A percentile compares a stretch with the other conserved stretches of the same genome.
phyloP scores from a whole-genome alignment of 2,329 filamentous ascomycete species.

The Trichoderma sp. region DNA sequence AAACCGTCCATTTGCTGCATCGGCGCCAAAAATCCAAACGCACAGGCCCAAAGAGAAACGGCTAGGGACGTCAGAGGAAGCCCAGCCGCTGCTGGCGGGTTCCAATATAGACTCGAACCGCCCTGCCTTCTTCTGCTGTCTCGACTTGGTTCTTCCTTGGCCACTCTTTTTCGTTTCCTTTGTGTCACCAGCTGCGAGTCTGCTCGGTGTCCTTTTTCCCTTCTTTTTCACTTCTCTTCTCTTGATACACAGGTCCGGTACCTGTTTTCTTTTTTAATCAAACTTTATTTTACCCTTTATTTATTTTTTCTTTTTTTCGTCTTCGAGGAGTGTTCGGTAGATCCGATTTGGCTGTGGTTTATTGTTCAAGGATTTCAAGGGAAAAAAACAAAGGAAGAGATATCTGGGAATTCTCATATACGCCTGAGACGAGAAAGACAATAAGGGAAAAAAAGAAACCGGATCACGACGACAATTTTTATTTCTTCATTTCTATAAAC shows the following conservation, averaged over 20 bases:
- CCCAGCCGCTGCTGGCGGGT: slow-evolving; percentile 18
- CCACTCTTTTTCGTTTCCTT: slow-evolving; percentile 12
- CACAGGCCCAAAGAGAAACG: background rate
- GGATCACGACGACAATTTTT: background rate
- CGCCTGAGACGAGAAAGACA: background rate
- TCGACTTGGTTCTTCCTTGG: slow-evolving; percentile 12
- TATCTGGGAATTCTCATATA: background rate
- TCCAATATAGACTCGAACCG: slow-evolving; percentile 18
- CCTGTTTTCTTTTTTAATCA: slow-evolving; percentile 38
- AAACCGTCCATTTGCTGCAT: slow-evolving; percentile 10
- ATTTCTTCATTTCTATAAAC: background rate
- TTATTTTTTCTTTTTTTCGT: slow-evolving; percentile 27
- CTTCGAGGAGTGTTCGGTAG: slow-evolving; percentile 28
- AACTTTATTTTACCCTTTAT: background rate
- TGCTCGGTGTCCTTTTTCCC: slow-evolving; percentile 10
- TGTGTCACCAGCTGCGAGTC: slow-evolving; percentile 12
- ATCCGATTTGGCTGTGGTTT: slow-evolving; percentile 23
- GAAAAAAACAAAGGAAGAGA: background rate
- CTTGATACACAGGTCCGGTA: slow-evolving; percentile 49
- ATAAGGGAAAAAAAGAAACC: background rate
- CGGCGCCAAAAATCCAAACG: slow-evolving; percentile 19
- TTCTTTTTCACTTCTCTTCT: slow-evolving; percentile 28
- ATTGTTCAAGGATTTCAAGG: background rate
- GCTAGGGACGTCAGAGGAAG: background rate
- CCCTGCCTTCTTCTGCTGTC: background rate